A percentile compares a stretch with the other conserved stretches of the same genome.
phyloP scores from a whole-genome alignment of 1,139 yeast genomes.

The Kodamaea suecica region DNA sequence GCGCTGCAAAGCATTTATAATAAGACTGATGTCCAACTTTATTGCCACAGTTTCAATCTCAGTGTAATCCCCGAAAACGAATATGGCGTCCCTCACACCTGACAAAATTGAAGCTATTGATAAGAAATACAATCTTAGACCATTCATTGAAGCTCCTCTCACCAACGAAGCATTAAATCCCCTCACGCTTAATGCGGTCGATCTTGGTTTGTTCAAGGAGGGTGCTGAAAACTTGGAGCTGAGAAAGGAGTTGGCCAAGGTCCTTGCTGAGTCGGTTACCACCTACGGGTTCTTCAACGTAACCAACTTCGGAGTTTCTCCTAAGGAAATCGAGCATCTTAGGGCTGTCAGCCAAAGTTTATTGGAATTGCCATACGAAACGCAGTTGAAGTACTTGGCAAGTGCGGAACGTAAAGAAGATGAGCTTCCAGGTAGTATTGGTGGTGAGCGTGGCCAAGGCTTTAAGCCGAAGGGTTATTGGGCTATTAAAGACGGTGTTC shows the following conservation, averaged over 20 bases:
- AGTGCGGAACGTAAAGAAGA: conserved; percentile 23
- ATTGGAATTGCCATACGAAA: conserved; percentile 36
- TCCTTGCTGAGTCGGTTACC: conserved; percentile 32
- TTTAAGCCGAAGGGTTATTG: conserved; percentile 44
- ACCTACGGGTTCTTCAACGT: conserved; percentile 45
- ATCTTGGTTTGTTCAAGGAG: conserved; percentile 8
- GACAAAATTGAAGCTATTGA: conserved; percentile 9
- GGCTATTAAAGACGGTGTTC: conserved; percentile 37
- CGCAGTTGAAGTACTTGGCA: conserved; percentile 34
- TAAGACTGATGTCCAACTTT: background rate
- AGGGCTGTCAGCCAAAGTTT: conserved; percentile 34
- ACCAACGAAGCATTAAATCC: conserved; percentile 7
- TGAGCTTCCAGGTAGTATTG: conserved; percentile 22
- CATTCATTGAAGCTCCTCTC: conserved; percentile 26
- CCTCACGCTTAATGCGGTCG: conserved; percentile 9
- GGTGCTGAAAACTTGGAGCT: conserved; percentile 17
- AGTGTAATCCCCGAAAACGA: background rate
- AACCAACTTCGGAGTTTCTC: conserved; percentile 32
- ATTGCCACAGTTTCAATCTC: background rate
- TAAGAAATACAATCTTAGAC: conserved; percentile 25
- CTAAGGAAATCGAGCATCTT: conserved; percentile 25
- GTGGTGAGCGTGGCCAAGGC: conserved; percentile 46
- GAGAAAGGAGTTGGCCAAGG: conserved; percentile 27
- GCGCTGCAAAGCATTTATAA: background rate
- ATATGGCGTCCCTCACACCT: background rate